phyloP scores from a whole-genome alignment of 768 basidiomycete genomes.

The Amanita thiersii region DNA sequence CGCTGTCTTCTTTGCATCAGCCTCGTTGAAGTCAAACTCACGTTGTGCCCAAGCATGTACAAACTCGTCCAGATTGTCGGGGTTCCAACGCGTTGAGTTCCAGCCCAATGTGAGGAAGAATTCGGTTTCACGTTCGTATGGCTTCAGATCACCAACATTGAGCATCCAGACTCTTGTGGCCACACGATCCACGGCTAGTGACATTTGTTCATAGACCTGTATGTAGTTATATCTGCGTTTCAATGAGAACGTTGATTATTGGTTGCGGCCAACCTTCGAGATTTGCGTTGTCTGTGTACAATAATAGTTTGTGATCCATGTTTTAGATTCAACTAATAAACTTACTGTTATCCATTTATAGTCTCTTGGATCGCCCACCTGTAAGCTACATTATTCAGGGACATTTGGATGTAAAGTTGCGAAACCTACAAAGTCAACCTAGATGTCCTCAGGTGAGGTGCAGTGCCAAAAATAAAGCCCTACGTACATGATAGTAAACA shows the following conservation, averaged over 20 bases:
- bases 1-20: conserved; percentile 33
- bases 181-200: conserved; percentile 49
- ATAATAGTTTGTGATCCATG: background rate
- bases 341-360: conserved; percentile 67
- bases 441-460: background rate
- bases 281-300: conserved; percentile 39
- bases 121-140: conserved; percentile 63
- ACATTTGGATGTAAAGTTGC: background rate
- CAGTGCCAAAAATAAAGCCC: background rate
- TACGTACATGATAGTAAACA: conserved; percentile 56
- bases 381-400: conserved; percentile 3
- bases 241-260: background rate
- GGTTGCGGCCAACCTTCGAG: conserved; percentile 27
- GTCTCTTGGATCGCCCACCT: conserved; percentile 58
- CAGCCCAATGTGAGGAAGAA: conserved; percentile 61
- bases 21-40: conserved; percentile 44
- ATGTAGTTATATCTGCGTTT: background rate
- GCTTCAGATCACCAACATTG: conserved; percentile 73
- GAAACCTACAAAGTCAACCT: conserved; percentile 39
- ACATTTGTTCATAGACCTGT: conserved; percentile 62
- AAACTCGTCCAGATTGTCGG: conserved; percentile 43
- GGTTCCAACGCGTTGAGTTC: conserved; percentile 48
- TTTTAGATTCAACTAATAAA: conserved; percentile 5
- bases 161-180: conserved; percentile 60
- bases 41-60: conserved; percentile 53